A percentile compares a stretch with the other conserved stretches of the same genome.
These are phyloP conservation scores for Candida sakaeoensis DNA, from an alignment of 805 yeast genomes.

Conservation along the genomic window DNA sequence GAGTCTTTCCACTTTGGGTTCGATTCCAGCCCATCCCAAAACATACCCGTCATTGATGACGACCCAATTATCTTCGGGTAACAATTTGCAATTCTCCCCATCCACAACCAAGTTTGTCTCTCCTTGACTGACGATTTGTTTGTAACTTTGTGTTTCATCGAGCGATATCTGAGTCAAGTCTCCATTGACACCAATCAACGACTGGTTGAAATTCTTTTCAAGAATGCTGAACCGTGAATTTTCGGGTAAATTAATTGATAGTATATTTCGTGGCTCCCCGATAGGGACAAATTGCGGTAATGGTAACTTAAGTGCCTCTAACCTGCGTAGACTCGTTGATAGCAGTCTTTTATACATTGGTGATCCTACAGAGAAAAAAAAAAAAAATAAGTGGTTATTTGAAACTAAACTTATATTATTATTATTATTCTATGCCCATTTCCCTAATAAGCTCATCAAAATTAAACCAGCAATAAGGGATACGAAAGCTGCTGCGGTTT, in stretches of 20 bases:
- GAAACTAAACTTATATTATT: too few species aligned
- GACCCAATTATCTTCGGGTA: constrained; percentile 41
- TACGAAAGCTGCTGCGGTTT: constrained; percentile 13
- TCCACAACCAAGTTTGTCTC: constrained; percentile 25
- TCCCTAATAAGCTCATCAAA: constrained; percentile 31
- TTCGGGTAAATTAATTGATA: constrained; percentile 43
- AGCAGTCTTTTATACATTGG: not conserved
- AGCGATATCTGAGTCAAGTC: constrained; percentile 18
- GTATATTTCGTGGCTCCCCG: constrained; percentile 35
- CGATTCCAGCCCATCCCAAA: constrained; percentile 46
- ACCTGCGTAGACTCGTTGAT: not conserved
- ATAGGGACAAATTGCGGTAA: constrained; percentile 39
- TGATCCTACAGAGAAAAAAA: not conserved
- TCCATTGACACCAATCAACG: constrained; percentile 44
- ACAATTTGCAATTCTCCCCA: constrained; percentile 33
- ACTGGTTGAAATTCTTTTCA: constrained; percentile 23
- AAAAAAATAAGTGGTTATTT: not conserved
- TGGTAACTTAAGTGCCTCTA: too few species aligned
- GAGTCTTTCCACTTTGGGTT: constrained; percentile 9
- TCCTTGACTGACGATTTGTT: constrained; percentile 13
- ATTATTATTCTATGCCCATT: constrained; percentile 24
- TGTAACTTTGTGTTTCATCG: not conserved
- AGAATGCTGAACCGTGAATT: constrained; percentile 30
- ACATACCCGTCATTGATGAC: constrained; percentile 32
- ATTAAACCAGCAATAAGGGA: constrained; percentile 21